These are phyloP conservation scores for Tricholoma hemisulphureum DNA, from an alignment of 768 basidiomycete species.

Conservation along the genomic window DNA sequence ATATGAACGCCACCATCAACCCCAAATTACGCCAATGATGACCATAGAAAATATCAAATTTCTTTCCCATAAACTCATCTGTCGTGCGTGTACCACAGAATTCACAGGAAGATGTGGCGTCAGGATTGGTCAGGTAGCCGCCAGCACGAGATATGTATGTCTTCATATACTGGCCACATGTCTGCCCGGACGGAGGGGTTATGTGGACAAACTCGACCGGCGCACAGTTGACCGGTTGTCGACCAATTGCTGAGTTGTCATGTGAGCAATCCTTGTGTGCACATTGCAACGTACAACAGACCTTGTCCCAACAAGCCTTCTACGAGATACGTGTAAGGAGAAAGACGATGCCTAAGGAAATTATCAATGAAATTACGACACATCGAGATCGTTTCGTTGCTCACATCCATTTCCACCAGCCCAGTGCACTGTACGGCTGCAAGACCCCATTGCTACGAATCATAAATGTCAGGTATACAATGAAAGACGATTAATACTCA, in stretches of 20 bases:
- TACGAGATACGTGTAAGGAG: constrained; percentile 52
- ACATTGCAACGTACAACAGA: constrained; percentile 19
- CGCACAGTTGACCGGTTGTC: constrained; percentile 52
- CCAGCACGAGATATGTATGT: constrained; percentile 50
- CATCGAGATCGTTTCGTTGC: not conserved
- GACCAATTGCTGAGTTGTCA: constrained; percentile 47
- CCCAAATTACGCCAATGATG: constrained; percentile 53
- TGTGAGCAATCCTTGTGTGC: constrained; percentile 24
- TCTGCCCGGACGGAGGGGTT: constrained; percentile 55
- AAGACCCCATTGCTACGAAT: constrained; percentile 57
- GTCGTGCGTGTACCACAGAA: constrained; percentile 57
- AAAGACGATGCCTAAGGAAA: constrained; percentile 38
- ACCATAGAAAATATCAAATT: constrained; percentile 62
- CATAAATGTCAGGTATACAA: constrained; percentile 42
- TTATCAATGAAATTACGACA: not conserved
- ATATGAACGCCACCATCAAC: constrained; percentile 46
- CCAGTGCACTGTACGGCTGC: constrained; percentile 59
- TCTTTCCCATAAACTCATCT: constrained; percentile 49
- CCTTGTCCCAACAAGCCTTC: constrained; percentile 51
- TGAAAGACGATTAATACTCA: constrained; percentile 30
- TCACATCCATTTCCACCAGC: constrained; percentile 77
- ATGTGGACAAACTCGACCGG: constrained; percentile 59
- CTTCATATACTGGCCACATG: constrained; percentile 52
- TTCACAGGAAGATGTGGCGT: constrained; percentile 49
- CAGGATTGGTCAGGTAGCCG: constrained; percentile 58